A percentile compares a stretch with the other conserved stretches of the same genome.
phyloP scores from a whole-genome alignment of 2,329 filamentous ascomycete genomes.

The Phialocephala sp. region DNA sequence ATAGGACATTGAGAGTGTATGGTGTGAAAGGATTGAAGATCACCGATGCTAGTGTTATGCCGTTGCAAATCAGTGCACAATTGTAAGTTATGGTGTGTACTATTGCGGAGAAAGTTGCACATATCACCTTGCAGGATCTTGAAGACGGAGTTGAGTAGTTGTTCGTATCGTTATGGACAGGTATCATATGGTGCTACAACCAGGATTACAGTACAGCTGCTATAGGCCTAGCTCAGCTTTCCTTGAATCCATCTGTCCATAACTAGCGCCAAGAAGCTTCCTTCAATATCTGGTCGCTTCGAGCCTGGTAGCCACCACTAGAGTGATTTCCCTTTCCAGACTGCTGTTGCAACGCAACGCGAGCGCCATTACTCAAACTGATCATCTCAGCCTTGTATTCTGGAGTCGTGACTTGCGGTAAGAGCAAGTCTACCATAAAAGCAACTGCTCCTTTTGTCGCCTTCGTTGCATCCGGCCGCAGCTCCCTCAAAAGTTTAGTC shows the following conservation, averaged over 20 bases:
- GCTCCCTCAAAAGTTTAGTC: background rate
- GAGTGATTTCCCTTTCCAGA: background rate
- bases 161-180: too few species aligned
- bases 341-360: background rate
- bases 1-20: conserved; percentile 18
- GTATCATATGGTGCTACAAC: too few species aligned
- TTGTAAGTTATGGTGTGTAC: conserved; percentile 20
- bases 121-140: conserved; percentile 9
- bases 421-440: background rate
- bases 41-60: conserved; percentile 15
- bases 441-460: background rate
- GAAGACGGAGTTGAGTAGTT: background rate
- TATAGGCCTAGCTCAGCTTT: too few species aligned
- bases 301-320: background rate
- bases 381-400: background rate
- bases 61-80: conserved; percentile 14
- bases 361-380: background rate
- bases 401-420: background rate
- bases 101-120: background rate
- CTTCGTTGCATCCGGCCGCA: background rate
- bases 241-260: background rate
- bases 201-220: too few species aligned
- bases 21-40: conserved; percentile 15
- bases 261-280: background rate
- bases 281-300: background rate